These are phyloP conservation scores for Botryosphaeria dothidea DNA, from an alignment of 2,329 filamentous ascomycete species.

Conservation along the genomic window DNA sequence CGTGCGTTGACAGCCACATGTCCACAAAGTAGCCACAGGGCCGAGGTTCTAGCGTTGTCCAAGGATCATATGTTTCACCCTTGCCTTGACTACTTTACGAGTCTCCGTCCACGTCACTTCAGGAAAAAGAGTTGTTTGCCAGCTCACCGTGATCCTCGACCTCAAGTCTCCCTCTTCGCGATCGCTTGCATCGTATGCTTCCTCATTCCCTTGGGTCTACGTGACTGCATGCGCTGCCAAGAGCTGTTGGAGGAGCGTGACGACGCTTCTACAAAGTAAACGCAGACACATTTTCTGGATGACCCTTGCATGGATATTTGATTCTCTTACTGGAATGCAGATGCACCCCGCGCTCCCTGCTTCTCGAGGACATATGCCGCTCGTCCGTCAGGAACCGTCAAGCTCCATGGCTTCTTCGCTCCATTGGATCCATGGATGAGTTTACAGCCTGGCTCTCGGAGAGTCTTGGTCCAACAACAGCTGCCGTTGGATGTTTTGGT, in stretches of 20 bases:
- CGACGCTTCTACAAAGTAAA: neutral
- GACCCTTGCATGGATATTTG: neutral
- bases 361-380: no score
- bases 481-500: no score
- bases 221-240: neutral
- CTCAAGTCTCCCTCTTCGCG: neutral
- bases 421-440: no score
- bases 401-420: no score
- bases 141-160: neutral
- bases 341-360: no score
- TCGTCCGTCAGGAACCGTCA: no score
- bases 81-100: neutral
- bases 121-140: neutral
- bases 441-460: no score
- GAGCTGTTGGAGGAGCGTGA: neutral
- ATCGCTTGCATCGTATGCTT: neutral
- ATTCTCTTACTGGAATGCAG: neutral
- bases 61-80: neutral
- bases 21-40: neutral
- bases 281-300: neutral
- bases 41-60: neutral
- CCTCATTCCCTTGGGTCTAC: neutral
- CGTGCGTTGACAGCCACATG: neutral
- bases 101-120: neutral
- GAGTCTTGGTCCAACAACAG: no score